Percentiles rank a stretch among this genome's conserved stretches.
These are phyloP conservation scores for Vachellia pachyceras DNA, from an alignment of 306 rosid species.

Conservation along the genomic window DNA sequence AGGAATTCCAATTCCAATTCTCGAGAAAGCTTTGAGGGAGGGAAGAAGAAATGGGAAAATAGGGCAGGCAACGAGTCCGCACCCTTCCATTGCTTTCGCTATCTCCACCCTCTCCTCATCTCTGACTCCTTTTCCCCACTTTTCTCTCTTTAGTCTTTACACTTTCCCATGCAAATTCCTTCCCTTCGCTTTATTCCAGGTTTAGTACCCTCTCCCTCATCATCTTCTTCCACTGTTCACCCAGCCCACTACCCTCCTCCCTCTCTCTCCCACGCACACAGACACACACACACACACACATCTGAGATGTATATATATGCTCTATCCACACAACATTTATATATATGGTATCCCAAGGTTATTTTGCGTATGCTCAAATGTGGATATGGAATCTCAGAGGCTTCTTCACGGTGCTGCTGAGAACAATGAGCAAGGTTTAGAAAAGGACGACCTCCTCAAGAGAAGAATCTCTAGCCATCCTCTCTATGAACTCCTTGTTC, in stretches of 20 bases:
- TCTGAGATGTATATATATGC: no score
- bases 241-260: background rate
- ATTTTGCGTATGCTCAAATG: conserved; percentile 33
- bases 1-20: no score
- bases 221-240: background rate
- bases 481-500: conserved; percentile 58
- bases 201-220: background rate
- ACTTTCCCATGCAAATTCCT: no score
- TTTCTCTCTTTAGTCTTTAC: no score
- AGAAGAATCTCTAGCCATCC: conserved; percentile 77
- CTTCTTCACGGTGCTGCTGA: background rate
- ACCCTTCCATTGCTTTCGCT: conserved; percentile 22
- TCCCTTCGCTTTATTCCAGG: no score
- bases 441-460: conserved; percentile 64
- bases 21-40: no score
- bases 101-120: no score
- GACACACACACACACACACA: no score
- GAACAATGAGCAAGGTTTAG: conserved; percentile 30
- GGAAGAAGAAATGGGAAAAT: background rate
- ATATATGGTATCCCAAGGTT: conserved; percentile 39
- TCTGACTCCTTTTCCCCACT: no score
- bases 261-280: background rate
- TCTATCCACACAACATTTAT: background rate
- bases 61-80: conserved; percentile 28
- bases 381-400: conserved; percentile 58